These are phyloP conservation scores for Begonia peltatifolia DNA, from an alignment of 306 rosid genomes.

Conservation along the genomic window DNA sequence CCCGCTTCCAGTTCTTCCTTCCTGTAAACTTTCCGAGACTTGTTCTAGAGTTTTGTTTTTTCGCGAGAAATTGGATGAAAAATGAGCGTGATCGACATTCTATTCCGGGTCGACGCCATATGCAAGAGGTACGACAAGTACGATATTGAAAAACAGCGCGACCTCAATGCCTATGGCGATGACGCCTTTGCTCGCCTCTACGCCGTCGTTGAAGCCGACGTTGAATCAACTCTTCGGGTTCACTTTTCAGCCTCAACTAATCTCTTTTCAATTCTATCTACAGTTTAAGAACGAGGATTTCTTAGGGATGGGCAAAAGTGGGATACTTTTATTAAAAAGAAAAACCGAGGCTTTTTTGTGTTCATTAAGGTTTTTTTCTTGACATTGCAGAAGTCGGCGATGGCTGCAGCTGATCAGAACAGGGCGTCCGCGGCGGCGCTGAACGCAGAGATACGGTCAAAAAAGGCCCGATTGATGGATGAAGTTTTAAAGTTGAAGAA, in stretches of 20 bases:
- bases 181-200: constrained; percentile 54
- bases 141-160: constrained; percentile 62
- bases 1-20: neutral
- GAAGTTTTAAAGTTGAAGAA: constrained; percentile 66
- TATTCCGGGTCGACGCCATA: constrained; percentile 61
- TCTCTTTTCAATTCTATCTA: too few species aligned
- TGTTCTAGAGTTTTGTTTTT: neutral
- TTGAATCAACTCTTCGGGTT: constrained; percentile 36
- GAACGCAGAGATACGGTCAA: constrained; percentile 29
- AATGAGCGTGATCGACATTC: constrained; percentile 61
- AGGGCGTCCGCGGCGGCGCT: constrained; percentile 22
- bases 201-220: constrained; percentile 26
- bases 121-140: constrained; percentile 65
- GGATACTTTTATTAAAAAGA: too few species aligned
- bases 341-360: too few species aligned
- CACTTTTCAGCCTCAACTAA: neutral
- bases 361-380: too few species aligned
- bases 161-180: constrained; percentile 53
- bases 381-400: constrained; percentile 22
- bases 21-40: neutral
- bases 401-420: constrained; percentile 22
- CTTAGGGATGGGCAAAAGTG: too few species aligned
- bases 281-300: too few species aligned
- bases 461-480: constrained; percentile 50
- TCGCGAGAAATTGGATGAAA: constrained; percentile 8